Base-by-base conservation (phyloP, 495 filamentous ascomycete species). In the Thermothielavioides terrestris region DNA sequence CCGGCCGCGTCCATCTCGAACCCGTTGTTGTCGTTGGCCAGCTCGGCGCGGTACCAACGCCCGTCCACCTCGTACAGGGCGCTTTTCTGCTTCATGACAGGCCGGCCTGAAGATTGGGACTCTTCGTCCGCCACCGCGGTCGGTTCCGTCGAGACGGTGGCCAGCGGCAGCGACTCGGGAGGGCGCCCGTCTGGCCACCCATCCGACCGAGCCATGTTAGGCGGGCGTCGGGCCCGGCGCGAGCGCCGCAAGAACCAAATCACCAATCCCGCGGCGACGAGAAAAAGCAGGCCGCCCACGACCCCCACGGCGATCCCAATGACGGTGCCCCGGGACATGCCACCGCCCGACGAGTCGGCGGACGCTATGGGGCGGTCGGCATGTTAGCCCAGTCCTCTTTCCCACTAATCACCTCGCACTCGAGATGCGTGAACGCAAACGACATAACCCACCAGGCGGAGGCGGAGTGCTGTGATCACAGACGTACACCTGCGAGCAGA, bases 401-500 rank as follows among this genome's bases (percentile, higher is more conserved):
- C 11, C 14, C 25, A 9, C 20, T 7, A 15, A n/a, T n/a, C n/a
- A n/a, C n/a, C n/a, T n/a, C n/a, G n/a, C n/a, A n/a, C 30, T 12
- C 26, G 23, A 41, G 20, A 25, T 11, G 38, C 6, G 9, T 25
- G 6, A 42, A 34, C 11, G 12, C 11, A 14, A 11, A 11, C 31
- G 31, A 21, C 12, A 3, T n/a, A 43, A 59, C 64, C 50, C 30
- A 67, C 64, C 21, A 3, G 65, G 56, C 11, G 52, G 21, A 3
- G 65, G 56, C 11, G 52, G 40, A 0, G 39, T 12, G 10, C 52
- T 35, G 18, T 71, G 67, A 34, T 67, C 63, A 42, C 69, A 72
- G n/a, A 61, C 54, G 38, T 71, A 70, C 12, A 59, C 42, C 38
- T 61, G 56, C 14, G 53, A 57, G 47, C 69, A 72, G 6, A 46